Percentiles rank a stretch among this genome's conserved stretches.
phyloP scores from a whole-genome alignment of 2,329 filamentous ascomycete genomes.

The Raffaelea arxii region DNA sequence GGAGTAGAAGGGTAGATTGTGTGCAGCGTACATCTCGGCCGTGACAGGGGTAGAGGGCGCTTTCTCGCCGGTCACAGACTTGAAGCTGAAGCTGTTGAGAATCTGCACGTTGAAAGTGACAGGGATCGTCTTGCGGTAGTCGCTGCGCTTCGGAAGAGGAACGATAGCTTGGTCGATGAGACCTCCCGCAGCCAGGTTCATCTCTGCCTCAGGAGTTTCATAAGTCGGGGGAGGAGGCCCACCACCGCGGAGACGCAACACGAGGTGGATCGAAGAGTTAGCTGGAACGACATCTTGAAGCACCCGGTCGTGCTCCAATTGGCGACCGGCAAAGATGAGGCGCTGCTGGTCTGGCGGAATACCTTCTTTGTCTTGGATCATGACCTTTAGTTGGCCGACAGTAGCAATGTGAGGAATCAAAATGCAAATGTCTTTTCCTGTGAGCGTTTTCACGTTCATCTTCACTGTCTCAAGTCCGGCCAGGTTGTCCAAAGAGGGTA shows the following conservation, averaged over 20 bases:
- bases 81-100: conserved; percentile 3
- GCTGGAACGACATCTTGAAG: no score
- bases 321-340: not conserved
- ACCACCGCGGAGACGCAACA: not conserved
- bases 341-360: not conserved
- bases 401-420: not conserved
- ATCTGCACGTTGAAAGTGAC: conserved; percentile 3
- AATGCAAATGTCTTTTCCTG: not conserved
- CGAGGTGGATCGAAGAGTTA: not conserved
- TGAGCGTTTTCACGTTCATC: not conserved
- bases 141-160: not conserved
- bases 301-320: no score
- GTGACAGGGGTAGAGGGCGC: conserved; percentile 2
- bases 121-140: not conserved
- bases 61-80: not conserved
- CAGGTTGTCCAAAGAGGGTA: not conserved
- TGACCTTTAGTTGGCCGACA: not conserved
- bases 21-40: not conserved
- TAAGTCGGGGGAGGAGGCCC: no score
- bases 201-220: not conserved
- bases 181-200: not conserved
- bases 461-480: not conserved
- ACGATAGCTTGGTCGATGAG: conserved; percentile 1
- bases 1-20: not conserved
- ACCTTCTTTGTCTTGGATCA: not conserved